Evolutionary conservation across 2,329 filamentous ascomycete genomes (phyloP), one percentile per base, ranked within the genome.

Genomic region (Anthostomella pinea): DNA sequence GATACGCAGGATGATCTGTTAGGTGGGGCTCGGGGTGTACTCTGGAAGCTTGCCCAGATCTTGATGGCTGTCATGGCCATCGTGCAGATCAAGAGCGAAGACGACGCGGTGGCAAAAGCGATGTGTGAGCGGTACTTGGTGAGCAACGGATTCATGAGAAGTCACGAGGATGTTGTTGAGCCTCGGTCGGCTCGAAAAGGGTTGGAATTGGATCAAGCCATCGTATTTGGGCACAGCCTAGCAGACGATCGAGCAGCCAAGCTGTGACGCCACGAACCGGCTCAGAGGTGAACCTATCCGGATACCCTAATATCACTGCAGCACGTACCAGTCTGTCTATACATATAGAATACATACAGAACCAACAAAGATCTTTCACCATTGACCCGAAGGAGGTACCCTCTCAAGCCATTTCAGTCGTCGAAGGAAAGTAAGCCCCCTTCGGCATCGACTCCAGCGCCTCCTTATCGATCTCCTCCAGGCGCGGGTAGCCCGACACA

Each of bases 401-500:
- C 35, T n/a, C 18, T 49, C 39, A 53, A 29, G 43, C 50, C 15
- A 52, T 42, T 16, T 50, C 45, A 9, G 39, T 20, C 9, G 52
- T 45, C 18, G 35, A 48, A 3, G 48, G 51, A 18, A 68, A 56
- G 4, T 57, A 53, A 28, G 66, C 64, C 4, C 58, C 61, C 44
- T 60, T 70, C 1, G 67, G 65, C 20, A 67, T 58, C 13, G 64
- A 68, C 33, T 72, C 66, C 45, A 63, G 36, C 39, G 60, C 56
- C 7, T 59, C 58, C 18, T 63, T 59, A 30, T 73, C 65, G 38
- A 82, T 75, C 36, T 78, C 69, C 2, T 63, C 60, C 3, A 81
- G 56, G 24, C 63, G 68, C 30, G 70, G 69, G 42, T 72, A 75
- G 0, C 79, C 77, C 13, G 67, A 72, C 2, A 79, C 72, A 31